Base-by-base conservation (phyloP, 2,329 filamentous ascomycete genomes). In the Ophiostoma himal-ulmi region DNA sequence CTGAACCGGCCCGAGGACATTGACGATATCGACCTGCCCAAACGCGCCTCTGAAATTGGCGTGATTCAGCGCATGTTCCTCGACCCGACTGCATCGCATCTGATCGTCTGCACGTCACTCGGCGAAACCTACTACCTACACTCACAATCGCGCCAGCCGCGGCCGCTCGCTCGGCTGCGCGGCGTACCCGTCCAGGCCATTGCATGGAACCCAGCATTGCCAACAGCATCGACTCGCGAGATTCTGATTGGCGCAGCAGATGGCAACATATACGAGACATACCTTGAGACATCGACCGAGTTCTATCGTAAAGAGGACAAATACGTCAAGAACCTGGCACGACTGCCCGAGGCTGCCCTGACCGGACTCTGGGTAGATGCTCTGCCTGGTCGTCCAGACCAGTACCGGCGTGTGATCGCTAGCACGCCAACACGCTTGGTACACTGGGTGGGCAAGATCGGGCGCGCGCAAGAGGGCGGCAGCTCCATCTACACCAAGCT, bases 81-180 rank as follows among this genome's bases (percentile, higher is more conserved):
- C 77, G 95, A 99, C 77, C 94, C 95, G 37, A 97, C 94, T 13
- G 95, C 95, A 37, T 97, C 93, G 6, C 95, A 99, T 81, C 84
- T 99, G 37, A 87, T 99, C 74, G 89, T 99, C 75, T 93, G 91
- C 78, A 99, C 95, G 3, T 91, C 93, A 5, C 87, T 93, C 57
- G 93, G 93, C 78, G 95, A 99, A 80, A 98, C 96, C 81, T 99
- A 94, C 83, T 99, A 99, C 80, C 90, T 99, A 11, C 95, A 99
- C 79, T 94, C 93, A 13, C 94, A 98, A 78, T 95, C 94, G 44
- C 91, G 93, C 75, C 91, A 94, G 74, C 93, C 94, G 2, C 92
- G 95, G 73, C 86, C 90, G 8, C 83, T 99, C 48, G 89, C 91
- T 17, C 87, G 93, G 70, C 81, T 99, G 69, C 94, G 94, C 75